A percentile compares a stretch with the other conserved stretches of the same genome.
Conservation (phyloP, 176 grass and related monocot genomes). For the Oryza nivara region DNA sequence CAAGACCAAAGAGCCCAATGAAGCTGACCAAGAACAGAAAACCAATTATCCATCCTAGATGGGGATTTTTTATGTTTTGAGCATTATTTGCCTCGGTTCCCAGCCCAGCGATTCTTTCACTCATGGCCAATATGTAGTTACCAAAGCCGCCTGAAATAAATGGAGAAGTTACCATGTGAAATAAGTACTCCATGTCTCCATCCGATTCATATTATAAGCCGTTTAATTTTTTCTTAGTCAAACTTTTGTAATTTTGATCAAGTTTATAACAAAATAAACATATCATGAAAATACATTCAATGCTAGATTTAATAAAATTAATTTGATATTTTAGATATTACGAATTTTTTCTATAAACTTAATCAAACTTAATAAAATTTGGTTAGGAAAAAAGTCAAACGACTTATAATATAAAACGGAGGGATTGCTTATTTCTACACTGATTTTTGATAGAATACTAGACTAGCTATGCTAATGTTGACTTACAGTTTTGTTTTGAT, state of each 20-base stretch:
- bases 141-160: slow-evolving; percentile 53
- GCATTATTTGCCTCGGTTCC: slow-evolving; percentile 47
- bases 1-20: slow-evolving; percentile 60
- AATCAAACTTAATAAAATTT: too few relatives aligned
- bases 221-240: too few relatives aligned
- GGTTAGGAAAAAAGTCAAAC: too few relatives aligned
- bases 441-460: neutral
- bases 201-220: too few relatives aligned
- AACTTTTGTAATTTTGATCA: too few relatives aligned
- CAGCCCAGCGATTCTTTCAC: slow-evolving; percentile 43
- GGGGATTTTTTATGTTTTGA: slow-evolving; percentile 45
- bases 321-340: too few relatives aligned
- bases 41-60: slow-evolving; percentile 60
- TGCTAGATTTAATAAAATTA: too few relatives aligned
- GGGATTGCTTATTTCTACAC: neutral
- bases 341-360: too few relatives aligned
- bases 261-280: too few relatives aligned
- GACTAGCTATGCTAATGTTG: neutral
- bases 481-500: neutral
- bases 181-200: neutral
- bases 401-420: too few relatives aligned
- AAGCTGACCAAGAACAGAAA: slow-evolving; percentile 60
- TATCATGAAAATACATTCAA: too few relatives aligned
- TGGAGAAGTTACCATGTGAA: slow-evolving; percentile 5
- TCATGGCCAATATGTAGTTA: slow-evolving; percentile 50